These are phyloP conservation scores for Talaromyces sp. DNA, from an alignment of 2,329 filamentous ascomycete genomes.

Conservation along the genomic window DNA sequence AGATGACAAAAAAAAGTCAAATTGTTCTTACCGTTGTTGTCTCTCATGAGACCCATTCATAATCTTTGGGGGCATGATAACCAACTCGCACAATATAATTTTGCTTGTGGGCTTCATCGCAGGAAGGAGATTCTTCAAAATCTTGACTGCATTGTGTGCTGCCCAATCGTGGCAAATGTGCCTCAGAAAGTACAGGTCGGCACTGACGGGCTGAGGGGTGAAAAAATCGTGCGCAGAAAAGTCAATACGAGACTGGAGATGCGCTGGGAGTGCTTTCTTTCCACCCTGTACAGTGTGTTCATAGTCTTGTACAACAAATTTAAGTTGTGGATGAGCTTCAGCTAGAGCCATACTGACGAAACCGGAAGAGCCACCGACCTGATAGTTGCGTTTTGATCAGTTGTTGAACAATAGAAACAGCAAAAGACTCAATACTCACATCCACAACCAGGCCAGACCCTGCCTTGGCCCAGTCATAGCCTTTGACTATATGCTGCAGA, in stretches of 20 bases:
- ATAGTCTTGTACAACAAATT: constrained; percentile 16
- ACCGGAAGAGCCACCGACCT: constrained; percentile 11
- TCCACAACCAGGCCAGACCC: constrained; percentile 9
- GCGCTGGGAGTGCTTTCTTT: constrained; percentile 27
- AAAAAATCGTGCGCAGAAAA: constrained; percentile 17
- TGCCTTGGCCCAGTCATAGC: constrained; percentile 8
- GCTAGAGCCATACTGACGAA: constrained; percentile 16
- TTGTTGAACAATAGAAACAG: not conserved
- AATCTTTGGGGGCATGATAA: not conserved
- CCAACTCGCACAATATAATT: constrained; percentile 2
- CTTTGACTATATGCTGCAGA: not conserved
- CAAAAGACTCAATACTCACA: constrained; percentile 4
- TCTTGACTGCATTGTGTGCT: constrained; percentile 2
- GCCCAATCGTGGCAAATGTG: constrained; percentile 5
- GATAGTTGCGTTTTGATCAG: not conserved
- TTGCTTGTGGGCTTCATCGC: constrained; percentile 1
- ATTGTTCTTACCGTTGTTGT: not conserved
- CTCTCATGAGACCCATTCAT: not conserved
- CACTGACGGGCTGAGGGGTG: not conserved
- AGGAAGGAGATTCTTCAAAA: not conserved
- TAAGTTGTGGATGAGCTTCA: constrained; percentile 20
- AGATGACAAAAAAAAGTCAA: not conserved
- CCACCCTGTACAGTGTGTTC: constrained; percentile 22
- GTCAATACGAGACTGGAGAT: constrained; percentile 15
- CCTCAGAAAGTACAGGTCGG: constrained; percentile 1